A percentile compares a stretch with the other conserved stretches of the same genome.
These are phyloP conservation scores for Penicillium sp. DNA, from an alignment of 2,329 filamentous ascomycete genomes.

Conservation along the genomic window DNA sequence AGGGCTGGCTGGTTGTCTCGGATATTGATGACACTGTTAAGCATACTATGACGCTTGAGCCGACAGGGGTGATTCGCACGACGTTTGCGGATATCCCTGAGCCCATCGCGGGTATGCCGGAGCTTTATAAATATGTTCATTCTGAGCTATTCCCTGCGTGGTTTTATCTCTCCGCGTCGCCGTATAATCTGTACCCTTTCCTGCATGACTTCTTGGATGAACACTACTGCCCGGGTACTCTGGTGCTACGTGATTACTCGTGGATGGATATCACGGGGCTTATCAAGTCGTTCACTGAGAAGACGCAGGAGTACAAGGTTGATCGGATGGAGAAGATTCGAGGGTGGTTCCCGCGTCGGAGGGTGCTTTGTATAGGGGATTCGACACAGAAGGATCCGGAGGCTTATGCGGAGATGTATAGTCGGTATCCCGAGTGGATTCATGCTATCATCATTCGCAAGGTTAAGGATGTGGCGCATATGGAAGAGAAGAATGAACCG, in stretches of 20 bases:
- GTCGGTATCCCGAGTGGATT: slow-evolving; percentile 71
- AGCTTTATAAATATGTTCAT: slow-evolving; percentile 70
- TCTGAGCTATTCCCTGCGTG: slow-evolving; percentile 64
- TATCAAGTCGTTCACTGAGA: slow-evolving; percentile 72
- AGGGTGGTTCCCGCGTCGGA: slow-evolving; percentile 71
- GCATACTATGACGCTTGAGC: slow-evolving; percentile 75
- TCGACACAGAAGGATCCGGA: slow-evolving; percentile 91
- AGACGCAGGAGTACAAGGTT: slow-evolving; percentile 83
- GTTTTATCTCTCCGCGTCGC: slow-evolving; percentile 92
- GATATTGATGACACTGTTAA: slow-evolving; percentile 98
- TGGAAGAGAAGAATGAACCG: slow-evolving; percentile 70
- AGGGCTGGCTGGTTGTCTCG: slow-evolving; percentile 82
- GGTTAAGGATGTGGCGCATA: slow-evolving; percentile 71
- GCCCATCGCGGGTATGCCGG: slow-evolving; percentile 76
- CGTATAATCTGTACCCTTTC: slow-evolving; percentile 91
- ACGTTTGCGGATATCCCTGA: slow-evolving; percentile 77
- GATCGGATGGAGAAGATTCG: slow-evolving; percentile 75
- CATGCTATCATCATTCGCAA: slow-evolving; percentile 81
- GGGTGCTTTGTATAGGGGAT: slow-evolving; percentile 83
- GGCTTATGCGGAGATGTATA: slow-evolving; percentile 75
- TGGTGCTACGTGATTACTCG: slow-evolving; percentile 79
- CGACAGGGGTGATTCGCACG: slow-evolving; percentile 74
- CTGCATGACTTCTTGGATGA: slow-evolving; percentile 69
- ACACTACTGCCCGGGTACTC: slow-evolving; percentile 72
- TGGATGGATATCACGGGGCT: slow-evolving; percentile 83